Evolutionary conservation across 805 yeast genomes (phyloP).

Genomic region (Pichia pseudocactophila): DNA sequence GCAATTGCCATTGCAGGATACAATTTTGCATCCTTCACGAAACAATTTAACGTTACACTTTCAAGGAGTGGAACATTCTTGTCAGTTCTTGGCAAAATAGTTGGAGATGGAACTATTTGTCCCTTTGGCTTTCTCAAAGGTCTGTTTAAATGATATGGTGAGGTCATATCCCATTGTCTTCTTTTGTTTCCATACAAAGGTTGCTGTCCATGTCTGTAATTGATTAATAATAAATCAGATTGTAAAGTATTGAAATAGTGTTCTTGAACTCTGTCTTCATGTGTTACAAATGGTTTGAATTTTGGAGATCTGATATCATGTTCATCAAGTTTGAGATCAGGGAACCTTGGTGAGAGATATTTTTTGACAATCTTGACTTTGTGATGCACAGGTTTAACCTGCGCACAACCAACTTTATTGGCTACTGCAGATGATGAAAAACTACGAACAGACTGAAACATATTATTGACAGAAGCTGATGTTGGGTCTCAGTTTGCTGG

Average conservation of each 20-base stretch:
- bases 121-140: conserved; percentile 71
- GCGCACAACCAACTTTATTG: conserved; percentile 51
- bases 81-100: conserved; percentile 57
- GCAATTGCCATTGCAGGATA: conserved; percentile 67
- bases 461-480: background rate
- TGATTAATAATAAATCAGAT: conserved; percentile 69
- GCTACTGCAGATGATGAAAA: conserved; percentile 28
- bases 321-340: conserved; percentile 55
- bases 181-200: conserved; percentile 55
- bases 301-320: conserved; percentile 74
- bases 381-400: conserved; percentile 90
- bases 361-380: conserved; percentile 66
- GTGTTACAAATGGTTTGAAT: conserved; percentile 64
- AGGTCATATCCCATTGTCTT: conserved; percentile 77
- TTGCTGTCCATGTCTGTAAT: conserved; percentile 58
- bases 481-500: too few species aligned
- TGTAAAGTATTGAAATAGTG: conserved; percentile 68
- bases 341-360: conserved; percentile 65
- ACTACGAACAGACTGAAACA: conserved; percentile 16
- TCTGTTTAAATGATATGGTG: conserved; percentile 87
- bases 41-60: conserved; percentile 67
- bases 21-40: conserved; percentile 60
- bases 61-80: conserved; percentile 64
- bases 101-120: conserved; percentile 62
- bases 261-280: conserved; percentile 70